Evolutionary conservation across 495 filamentous ascomycete species (phyloP).

Genomic region (Penicillium robsamsonii): DNA sequence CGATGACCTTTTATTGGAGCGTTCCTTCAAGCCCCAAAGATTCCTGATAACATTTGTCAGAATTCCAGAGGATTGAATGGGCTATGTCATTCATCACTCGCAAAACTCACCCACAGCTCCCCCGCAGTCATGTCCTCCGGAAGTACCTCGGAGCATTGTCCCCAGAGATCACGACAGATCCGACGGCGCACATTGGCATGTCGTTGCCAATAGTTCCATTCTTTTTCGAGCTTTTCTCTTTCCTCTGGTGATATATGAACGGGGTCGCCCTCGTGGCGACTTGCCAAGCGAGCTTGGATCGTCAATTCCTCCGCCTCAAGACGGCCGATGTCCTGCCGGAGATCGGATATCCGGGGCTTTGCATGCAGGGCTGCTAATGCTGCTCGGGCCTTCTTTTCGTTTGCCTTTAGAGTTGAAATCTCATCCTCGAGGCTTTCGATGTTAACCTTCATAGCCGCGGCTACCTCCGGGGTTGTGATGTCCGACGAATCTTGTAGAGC

Average conservation of each 20-base stretch:
- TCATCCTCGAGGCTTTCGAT: conserved; percentile 51
- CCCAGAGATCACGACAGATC: conserved; percentile 54
- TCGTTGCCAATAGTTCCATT: conserved; percentile 52
- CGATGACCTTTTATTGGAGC: conserved; percentile 25
- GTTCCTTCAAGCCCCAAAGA: conserved; percentile 43
- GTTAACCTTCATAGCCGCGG: conserved; percentile 47
- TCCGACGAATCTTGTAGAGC: conserved; percentile 52
- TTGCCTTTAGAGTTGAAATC: conserved; percentile 45
- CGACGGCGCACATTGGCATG: conserved; percentile 45
- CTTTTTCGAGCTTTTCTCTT: conserved; percentile 44
- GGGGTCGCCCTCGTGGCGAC: conserved; percentile 27
- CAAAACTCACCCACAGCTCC: conserved; percentile 51
- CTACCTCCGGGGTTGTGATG: conserved; percentile 40
- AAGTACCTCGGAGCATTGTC: conserved; percentile 45
- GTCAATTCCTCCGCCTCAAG: conserved; percentile 48
- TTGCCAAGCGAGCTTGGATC: conserved; percentile 39
- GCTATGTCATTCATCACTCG: neutral
- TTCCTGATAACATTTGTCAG: conserved; percentile 33
- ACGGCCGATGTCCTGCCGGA: conserved; percentile 43
- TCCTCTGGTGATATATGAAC: conserved; percentile 48
- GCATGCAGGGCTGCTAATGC: conserved; percentile 48
- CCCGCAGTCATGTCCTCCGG: conserved; percentile 44
- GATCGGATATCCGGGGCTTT: conserved; percentile 51
- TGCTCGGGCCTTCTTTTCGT: conserved; percentile 51
- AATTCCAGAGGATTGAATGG: neutral